Conservation (phyloP, 106 monocot species). For the Apostasia ramifera region DNA sequence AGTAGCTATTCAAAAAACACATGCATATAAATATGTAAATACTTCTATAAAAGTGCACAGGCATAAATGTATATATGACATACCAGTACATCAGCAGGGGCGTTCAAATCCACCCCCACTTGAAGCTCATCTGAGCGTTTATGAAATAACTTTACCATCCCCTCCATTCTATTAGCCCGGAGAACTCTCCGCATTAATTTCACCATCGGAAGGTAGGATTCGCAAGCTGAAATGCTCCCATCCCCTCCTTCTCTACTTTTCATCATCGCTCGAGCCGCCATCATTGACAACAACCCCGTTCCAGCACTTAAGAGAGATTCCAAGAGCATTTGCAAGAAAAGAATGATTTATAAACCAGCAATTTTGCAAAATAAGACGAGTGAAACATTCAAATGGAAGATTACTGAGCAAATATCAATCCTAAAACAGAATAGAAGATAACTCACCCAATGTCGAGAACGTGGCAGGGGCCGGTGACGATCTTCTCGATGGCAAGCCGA, state of each 20-base stretch:
- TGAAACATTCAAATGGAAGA: not conserved
- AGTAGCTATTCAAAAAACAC: too few species aligned
- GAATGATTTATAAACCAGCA: not conserved
- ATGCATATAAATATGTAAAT: not conserved
- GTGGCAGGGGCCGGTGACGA: constrained; percentile 59
- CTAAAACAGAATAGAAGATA: not conserved
- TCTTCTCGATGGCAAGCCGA: constrained; percentile 66
- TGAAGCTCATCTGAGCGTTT: constrained; percentile 83
- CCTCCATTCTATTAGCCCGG: constrained; percentile 64
- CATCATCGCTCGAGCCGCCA: constrained; percentile 72
- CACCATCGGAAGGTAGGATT: constrained; percentile 94
- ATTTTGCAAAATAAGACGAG: not conserved
- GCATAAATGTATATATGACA: not conserved
- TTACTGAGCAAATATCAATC: too few species aligned
- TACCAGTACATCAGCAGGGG: constrained; percentile 73
- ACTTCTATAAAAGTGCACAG: not conserved
- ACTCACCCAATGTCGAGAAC: constrained; percentile 87
- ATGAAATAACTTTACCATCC: constrained; percentile 54
- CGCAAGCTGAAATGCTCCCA: constrained; percentile 69
- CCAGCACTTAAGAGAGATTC: constrained; percentile 50
- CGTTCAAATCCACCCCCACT: constrained; percentile 63
- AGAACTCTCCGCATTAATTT: constrained; percentile 79
- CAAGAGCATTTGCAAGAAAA: not conserved
- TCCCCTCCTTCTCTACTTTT: constrained; percentile 12
- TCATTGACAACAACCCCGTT: constrained; percentile 93